Percentiles rank a stretch among this genome's conserved stretches.
Evolutionary conservation across 805 yeast genomes (phyloP).

Genomic region (Candida takata): DNA sequence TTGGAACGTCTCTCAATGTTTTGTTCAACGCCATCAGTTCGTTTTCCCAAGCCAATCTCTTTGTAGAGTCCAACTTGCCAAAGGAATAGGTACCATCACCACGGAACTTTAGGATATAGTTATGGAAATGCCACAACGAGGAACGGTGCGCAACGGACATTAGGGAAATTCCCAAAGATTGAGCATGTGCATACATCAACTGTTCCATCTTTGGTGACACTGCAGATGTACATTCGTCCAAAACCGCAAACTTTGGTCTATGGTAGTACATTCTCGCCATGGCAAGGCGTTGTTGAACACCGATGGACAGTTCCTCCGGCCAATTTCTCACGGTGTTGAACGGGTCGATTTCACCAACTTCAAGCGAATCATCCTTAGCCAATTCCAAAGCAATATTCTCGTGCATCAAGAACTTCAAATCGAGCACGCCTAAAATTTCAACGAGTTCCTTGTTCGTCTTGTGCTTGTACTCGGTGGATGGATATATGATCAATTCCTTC

Average conservation of each 20-base stretch:
- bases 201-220: conserved; percentile 89
- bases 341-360: conserved; percentile 34
- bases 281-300: conserved; percentile 90
- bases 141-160: conserved; percentile 90
- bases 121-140: conserved; percentile 88
- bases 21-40: conserved; percentile 68
- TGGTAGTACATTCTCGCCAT: conserved; percentile 91
- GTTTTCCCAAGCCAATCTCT: conserved; percentile 68
- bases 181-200: conserved; percentile 80
- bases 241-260: conserved; percentile 85
- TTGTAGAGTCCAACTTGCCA: conserved; percentile 60
- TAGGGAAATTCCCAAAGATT: conserved; percentile 68
- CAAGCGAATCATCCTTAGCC: conserved; percentile 23
- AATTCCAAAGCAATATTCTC: conserved; percentile 34
- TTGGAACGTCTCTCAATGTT: conserved; percentile 62
- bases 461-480: conserved; percentile 54
- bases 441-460: conserved; percentile 40
- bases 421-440: conserved; percentile 48
- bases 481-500: conserved; percentile 85
- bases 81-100: conserved; percentile 71
- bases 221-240: conserved; percentile 94
- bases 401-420: conserved; percentile 50
- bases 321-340: conserved; percentile 70
- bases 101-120: conserved; percentile 72
- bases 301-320: conserved; percentile 83